Evolutionary conservation across 2,329 filamentous ascomycete species (phyloP), one percentile per base, ranked within the genome.

Genomic region (Colletotrichum euphorbiae): DNA sequence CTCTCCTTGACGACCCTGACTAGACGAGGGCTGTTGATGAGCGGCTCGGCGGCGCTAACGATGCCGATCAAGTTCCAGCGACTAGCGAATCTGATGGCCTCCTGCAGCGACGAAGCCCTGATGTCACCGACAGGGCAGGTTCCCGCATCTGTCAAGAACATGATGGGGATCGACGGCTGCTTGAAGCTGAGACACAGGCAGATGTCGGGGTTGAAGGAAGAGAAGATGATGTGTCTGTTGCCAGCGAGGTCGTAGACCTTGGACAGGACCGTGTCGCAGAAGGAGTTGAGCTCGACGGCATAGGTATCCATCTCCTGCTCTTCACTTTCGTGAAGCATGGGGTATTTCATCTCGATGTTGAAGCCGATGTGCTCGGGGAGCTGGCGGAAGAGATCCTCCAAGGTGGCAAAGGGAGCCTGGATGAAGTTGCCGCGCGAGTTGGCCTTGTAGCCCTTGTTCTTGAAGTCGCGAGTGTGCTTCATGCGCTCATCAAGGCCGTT

Each of bases 301-400:
- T 97, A 97, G 3, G 93, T 92, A 77, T 98, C 95, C 94, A 98
- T 98, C 73, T 97, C 93, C 72, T 98, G 92, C 77, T 97, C 93
- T 78, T 98, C 93, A 67, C 90, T 93, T 83, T 99, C 97, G 77
- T 95, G 91, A 46, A 99, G 88, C 94, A 98, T 98, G 5, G 96
- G 96, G 77, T 99, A 99, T 81, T 99, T 98, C 87, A 99, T 92
- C 82, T 99, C 96, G 73, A 99, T 97, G 80, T 99, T 98, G 86
- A 99, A 99, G 13, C 96, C 94, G 21, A 97, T 92, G 13, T 88
- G 85, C 70, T 91, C 87, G 0, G 94, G 93, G 0, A 99, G 82
- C 75, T 94, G 91, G 74, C 88, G 87, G 81, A 99, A 98, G 77
- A 98, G 90, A 70, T 98, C 93, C 78, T 98, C 94, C 4, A 99